Base-by-base conservation (phyloP, 345 rosid genomes). In the Arabis hirsuta region DNA sequence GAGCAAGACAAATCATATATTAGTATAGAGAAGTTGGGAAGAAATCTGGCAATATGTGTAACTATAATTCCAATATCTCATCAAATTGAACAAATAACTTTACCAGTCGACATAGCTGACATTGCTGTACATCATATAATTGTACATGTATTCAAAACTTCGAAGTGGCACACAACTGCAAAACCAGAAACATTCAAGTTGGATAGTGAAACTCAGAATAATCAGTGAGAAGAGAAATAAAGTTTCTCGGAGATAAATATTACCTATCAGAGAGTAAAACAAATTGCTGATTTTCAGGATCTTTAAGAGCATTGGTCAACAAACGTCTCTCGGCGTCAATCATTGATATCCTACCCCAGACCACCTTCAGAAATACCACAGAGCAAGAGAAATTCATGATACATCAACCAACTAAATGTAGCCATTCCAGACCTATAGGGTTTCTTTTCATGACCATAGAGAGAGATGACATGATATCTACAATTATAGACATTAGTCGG, bases 301-400 rank as follows among this genome's bases (percentile, higher is more conserved):
- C 97, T 74, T 77, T 67, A 36, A 96, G 89, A 79, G 99, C 99
- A 80, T 63, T 83, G 12, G 91, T 91, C 78, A 96, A 41, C 62
- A 96, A 82, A 61, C 99, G 86, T 77, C 84, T 87, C 85, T 96
- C 99, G 4, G 99, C 99, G 67, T 88, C 97, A 78, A 92, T 79
- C 99, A 96, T 96, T 26, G 99, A 88, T 63, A 96, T 90, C 69
- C 85, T 92, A 54, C 99, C 99, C 99, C 99, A 96, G 11, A 87
- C 82, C 70, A 96, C 98, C 99, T 96, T 54, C 65, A 80, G n/a
- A 45, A 56, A 60, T 20, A 55, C 22, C 19, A 53, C 26, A 26
- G 7, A 54, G 59, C 36, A 55, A 34, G 54, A 61, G 68, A 51
- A 74, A 55, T 31, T 6, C 26, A 56, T 69, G 64, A 53, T 54